Evolutionary conservation across 495 filamentous ascomycete genomes (phyloP), one percentile per base, ranked within the genome.

Genomic region (Penicillium chermesinum): DNA sequence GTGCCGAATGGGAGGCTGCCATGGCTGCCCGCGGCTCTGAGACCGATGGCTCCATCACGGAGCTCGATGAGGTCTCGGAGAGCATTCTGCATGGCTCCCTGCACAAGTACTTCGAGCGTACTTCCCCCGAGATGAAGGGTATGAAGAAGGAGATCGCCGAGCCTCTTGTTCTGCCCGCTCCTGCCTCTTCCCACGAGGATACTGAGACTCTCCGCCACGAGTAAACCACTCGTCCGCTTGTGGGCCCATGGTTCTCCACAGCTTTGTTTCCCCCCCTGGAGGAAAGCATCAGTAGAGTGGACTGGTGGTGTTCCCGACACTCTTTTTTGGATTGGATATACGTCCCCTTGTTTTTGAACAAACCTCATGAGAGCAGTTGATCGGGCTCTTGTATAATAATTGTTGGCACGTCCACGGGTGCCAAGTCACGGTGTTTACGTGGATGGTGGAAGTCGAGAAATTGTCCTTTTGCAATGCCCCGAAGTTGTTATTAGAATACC

Each of bases 1-100:
- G 83, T 40, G 63, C 61, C 4, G 82, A 85, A 40, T 87, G 83
- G 83, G 77, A 80, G 51, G 55, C 59, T 9, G 70, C 62, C 35
- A 75, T 82, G 62, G 66, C 69, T 21, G 20, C 25, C 52, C 59
- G 38, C 12, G 50, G 59, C 10, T 50, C 61, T 41, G 79, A 81
- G 65, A 73, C 78, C 55, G 63, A 56, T 25, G 44, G n/a, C 18
- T 21, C 35, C 18, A 7, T 14, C 5, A 20, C 58, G 13, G 54
- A 62, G n/a, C 30, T 48, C 5, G 48, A 56, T 22, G 65, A 69
- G 17, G 58, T 59, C 18, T 66, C 71, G n/a, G 65, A 67, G 0
- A 56, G 39, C 33, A 59, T 74, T 33, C 49, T 71, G 17, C 51
- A 62, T 30, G 69, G 69, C 45, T 58, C 65, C 43, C 64, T 74